Percentiles rank a stretch among this genome's conserved stretches.
Evolutionary conservation across 495 filamentous ascomycete genomes (phyloP).

Genomic region (Hypoxylon subgilvum): DNA sequence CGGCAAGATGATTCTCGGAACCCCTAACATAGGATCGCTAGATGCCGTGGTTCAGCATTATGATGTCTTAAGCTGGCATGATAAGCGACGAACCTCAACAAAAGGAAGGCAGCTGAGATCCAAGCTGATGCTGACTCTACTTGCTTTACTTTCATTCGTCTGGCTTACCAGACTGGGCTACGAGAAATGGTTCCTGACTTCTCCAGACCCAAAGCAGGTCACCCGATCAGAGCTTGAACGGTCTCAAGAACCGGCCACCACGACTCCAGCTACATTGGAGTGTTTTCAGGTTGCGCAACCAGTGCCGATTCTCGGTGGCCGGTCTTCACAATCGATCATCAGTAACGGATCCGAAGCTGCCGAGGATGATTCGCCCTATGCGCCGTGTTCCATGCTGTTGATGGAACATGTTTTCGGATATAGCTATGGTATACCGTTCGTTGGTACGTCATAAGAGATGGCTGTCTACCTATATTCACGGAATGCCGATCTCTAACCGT

Average conservation of each 20-base stretch:
- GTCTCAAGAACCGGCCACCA: neutral
- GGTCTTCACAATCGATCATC: slow-evolving; percentile 43
- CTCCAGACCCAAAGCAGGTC: neutral
- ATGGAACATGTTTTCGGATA: slow-evolving; percentile 77
- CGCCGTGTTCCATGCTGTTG: slow-evolving; percentile 61
- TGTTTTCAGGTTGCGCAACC: slow-evolving; percentile 74
- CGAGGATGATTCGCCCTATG: slow-evolving; percentile 23
- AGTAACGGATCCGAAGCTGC: slow-evolving; percentile 5
- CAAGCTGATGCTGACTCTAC: slow-evolving; percentile 4
- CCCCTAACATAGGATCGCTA: neutral
- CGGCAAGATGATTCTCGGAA: slow-evolving; percentile 4
- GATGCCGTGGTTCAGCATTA: neutral
- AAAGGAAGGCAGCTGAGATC: neutral
- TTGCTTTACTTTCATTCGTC: slow-evolving; percentile 7
- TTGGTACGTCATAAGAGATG: slow-evolving; percentile 60
- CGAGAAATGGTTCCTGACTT: neutral
- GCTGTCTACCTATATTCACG: neutral
- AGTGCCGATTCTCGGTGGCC: slow-evolving; percentile 52
- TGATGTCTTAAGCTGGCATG: neutral
- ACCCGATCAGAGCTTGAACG: slow-evolving; percentile 11
- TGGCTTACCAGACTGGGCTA: slow-evolving; percentile 1
- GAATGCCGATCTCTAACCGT: neutral
- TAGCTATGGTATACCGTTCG: slow-evolving; percentile 79
- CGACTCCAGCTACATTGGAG: slow-evolving; percentile 48
- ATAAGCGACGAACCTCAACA: neutral